Percentiles rank a stretch among this genome's conserved stretches.
Conservation (phyloP, 129 eudicot genomes). For the Flaveria trinervia region DNA sequence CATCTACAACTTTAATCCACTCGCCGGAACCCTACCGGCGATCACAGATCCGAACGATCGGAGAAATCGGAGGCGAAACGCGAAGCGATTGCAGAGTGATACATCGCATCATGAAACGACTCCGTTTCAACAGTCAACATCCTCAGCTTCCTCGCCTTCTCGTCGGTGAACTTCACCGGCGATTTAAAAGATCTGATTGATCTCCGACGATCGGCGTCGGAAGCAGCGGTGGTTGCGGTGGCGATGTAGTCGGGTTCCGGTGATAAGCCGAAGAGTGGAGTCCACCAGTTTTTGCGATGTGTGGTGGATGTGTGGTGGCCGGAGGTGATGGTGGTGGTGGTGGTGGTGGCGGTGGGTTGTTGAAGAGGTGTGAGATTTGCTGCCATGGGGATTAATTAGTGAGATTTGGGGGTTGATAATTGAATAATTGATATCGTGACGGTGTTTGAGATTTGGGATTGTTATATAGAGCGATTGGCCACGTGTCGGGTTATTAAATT, state of each 20-base stretch:
- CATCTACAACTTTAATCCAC: constrained; percentile 15
- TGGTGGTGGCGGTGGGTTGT: constrained; percentile 31
- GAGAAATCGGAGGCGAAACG: constrained; percentile 77
- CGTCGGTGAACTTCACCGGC: constrained; percentile 60
- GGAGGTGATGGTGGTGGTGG: constrained; percentile 21
- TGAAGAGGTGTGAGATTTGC: constrained; percentile 40
- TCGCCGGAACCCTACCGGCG: background rate
- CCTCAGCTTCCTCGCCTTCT: constrained; percentile 73
- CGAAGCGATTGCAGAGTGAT: constrained; percentile 89
- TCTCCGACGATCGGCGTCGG: too few relatives aligned
- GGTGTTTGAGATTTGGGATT: background rate
- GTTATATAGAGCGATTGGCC: constrained; percentile 14
- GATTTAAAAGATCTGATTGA: constrained; percentile 30
- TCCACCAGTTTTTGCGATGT: constrained; percentile 57
- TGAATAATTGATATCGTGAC: background rate
- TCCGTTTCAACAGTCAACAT: constrained; percentile 53
- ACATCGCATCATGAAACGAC: constrained; percentile 78
- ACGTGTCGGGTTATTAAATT: too few relatives aligned
- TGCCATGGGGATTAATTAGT: constrained; percentile 37
- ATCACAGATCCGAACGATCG: constrained; percentile 30
- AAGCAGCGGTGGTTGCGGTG: constrained; percentile 17
- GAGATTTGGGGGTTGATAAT: too few relatives aligned
- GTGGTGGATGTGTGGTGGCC: constrained; percentile 31
- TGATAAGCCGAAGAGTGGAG: constrained; percentile 75
- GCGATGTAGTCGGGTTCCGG: constrained; percentile 61